Base-by-base conservation (phyloP, 108 stramenopile species). In the Nannochloropsis gaditana region DNA sequence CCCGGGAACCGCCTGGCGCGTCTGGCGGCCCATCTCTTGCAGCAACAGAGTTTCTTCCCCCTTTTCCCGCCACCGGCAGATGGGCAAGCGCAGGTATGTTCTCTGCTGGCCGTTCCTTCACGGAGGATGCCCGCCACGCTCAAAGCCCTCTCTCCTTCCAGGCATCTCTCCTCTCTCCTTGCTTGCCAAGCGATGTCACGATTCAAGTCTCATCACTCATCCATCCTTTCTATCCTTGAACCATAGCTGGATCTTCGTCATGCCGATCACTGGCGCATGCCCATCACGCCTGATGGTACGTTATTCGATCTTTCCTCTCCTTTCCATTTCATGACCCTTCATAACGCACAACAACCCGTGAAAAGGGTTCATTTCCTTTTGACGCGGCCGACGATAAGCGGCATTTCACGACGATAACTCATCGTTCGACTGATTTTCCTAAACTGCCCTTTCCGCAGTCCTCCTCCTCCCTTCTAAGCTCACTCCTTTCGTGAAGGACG, bases 11-110 rank as follows among this genome's bases (percentile, higher is more conserved):
- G 98, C 21, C 83, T 99, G 79, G 86, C 90, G 43, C 93, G 94
- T n/a, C 95, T 99, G 80, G 93, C 95, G 2, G 92, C 94, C 43
- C 96, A 96, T 84, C 87, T 99, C 84, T 83, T 97, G 21, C 90
- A 94, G 82, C 98, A 99, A 89, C 91, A 92, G 85, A 96, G 94
- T 80, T 97, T 95, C 87, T 97, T 96, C 88, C 97, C 98, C 9
- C 90, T 97, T 19, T 99, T 96, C 90, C 92, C 92, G 21, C 86
- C 92, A 10, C 96, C 96, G 11, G 89, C 86, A 10, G 83, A 79
- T 44, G 86, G 82, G 90, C 90, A 42, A 43, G 59, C 59, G 19
- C 59, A 73, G 59, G 59, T 73, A 73, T 73, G 59, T 8, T n/a
- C 8, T 73, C 59, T n/a, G 31, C 31, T 31, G 31, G 31, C 31